Percentiles rank a stretch among this genome's conserved stretches.
Evolutionary conservation across 1,139 yeast species (phyloP).

Genomic region (Blastobotrys serpentis): DNA sequence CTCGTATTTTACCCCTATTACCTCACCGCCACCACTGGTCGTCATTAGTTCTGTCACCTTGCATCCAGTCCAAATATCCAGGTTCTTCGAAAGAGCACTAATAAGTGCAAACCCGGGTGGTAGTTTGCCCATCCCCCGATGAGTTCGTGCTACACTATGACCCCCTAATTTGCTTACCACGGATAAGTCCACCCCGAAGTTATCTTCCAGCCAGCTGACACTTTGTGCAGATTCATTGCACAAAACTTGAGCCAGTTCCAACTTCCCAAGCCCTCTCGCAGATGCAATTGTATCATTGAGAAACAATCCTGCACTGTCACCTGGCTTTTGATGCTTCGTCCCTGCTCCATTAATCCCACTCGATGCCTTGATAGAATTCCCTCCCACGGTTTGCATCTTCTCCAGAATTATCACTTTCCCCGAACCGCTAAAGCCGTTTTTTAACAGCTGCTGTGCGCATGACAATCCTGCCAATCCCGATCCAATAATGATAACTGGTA

Average conservation of each 20-base stretch:
- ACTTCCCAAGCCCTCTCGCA: constrained; percentile 61
- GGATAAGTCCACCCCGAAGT: constrained; percentile 59
- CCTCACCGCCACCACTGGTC: constrained; percentile 30
- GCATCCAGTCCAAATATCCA: constrained; percentile 40
- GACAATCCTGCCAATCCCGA: constrained; percentile 79
- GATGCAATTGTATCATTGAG: constrained; percentile 65
- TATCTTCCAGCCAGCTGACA: constrained; percentile 68
- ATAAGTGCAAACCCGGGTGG: constrained; percentile 80
- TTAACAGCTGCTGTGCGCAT: constrained; percentile 66
- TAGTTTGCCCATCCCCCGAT: constrained; percentile 58
- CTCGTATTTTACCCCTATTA: constrained; percentile 52
- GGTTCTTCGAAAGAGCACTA: constrained; percentile 51
- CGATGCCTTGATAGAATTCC: constrained; percentile 74
- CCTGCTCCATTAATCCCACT: constrained; percentile 79
- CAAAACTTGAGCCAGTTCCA: constrained; percentile 51
- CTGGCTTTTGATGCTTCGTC: constrained; percentile 60
- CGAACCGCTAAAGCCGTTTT: constrained; percentile 49
- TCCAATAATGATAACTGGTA: constrained; percentile 57
- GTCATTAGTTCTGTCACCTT: constrained; percentile 12
- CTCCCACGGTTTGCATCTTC: constrained; percentile 44
- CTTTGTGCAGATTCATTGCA: constrained; percentile 52
- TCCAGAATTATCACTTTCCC: constrained; percentile 60
- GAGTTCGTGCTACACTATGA: constrained; percentile 71
- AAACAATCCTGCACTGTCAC: constrained; percentile 59
- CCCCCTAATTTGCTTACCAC: constrained; percentile 72